Percentiles rank a stretch among this genome's conserved stretches.
Conservation (phyloP, 345 rosid species). For the Eucalyptus sideroxylon region DNA sequence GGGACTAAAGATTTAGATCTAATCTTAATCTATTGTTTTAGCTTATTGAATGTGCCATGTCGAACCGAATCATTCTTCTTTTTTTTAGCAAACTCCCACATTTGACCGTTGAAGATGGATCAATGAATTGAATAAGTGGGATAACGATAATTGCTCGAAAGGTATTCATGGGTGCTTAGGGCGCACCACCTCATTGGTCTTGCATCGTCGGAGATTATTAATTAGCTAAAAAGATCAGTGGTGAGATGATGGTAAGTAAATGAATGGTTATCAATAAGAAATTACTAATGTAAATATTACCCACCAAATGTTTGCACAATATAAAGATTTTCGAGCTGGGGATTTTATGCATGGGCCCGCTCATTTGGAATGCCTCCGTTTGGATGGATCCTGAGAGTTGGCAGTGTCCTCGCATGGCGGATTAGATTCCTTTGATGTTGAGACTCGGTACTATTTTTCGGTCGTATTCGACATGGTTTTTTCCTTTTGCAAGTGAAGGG, state of each 20-base stretch:
- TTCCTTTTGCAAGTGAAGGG: background rate
- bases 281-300: background rate
- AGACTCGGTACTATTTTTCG: background rate
- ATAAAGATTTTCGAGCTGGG: background rate
- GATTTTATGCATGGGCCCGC: background rate
- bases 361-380: background rate
- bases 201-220: background rate
- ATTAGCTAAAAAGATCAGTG: background rate
- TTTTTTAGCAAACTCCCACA: background rate
- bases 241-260: background rate
- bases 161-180: background rate
- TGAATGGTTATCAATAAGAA: background rate
- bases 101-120: background rate
- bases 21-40: background rate
- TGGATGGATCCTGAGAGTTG: background rate
- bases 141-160: background rate
- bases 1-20: background rate
- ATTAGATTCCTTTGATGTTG: background rate
- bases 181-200: fast-evolving
- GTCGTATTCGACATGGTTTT: background rate
- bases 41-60: background rate
- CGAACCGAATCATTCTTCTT: background rate
- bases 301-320: background rate
- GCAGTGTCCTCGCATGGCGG: background rate
- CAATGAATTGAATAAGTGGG: background rate